Conservation (phyloP, 352 stramenopile genomes). For the Phytopythium delawarense region DNA sequence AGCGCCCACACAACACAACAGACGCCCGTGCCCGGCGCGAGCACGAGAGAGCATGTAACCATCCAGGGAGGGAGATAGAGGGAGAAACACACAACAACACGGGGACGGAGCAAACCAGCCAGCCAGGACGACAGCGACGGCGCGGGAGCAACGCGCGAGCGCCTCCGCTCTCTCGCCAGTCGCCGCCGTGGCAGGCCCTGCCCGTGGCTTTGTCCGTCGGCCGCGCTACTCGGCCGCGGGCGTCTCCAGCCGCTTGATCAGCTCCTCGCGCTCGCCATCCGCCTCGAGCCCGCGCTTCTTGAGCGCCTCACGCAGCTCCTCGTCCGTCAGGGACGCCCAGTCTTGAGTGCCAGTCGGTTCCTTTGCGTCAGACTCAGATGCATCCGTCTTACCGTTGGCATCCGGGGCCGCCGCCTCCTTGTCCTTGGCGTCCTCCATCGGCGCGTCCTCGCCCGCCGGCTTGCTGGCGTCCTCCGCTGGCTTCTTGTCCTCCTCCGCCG, state of each 20-base stretch:
- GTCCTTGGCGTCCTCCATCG: slow-evolving; percentile 10
- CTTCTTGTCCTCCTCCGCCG: neutral
- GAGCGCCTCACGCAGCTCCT: slow-evolving; percentile 18
- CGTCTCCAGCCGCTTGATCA: slow-evolving; percentile 7
- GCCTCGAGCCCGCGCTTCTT: slow-evolving; percentile 12
- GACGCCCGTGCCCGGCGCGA: slow-evolving; percentile 1
- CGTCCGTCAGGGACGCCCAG: slow-evolving; percentile 20
- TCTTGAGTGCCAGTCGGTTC: slow-evolving; percentile 12
- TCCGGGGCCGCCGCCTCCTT: slow-evolving; percentile 7
- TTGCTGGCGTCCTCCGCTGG: slow-evolving; percentile 6
- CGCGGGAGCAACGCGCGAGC: too few species aligned
- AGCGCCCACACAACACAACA: neutral
- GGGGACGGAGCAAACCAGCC: slow-evolving; percentile 5
- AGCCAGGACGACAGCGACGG: neutral
- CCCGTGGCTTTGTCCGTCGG: slow-evolving; percentile 7
- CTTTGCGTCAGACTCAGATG: slow-evolving; percentile 13
- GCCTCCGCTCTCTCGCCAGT: neutral
- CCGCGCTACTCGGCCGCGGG: slow-evolving; percentile 15
- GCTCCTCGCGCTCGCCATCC: slow-evolving; percentile 13
- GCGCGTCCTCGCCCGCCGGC: slow-evolving; percentile 6
- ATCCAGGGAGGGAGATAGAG: neutral
- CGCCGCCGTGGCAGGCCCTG: neutral
- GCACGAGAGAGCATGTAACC: slow-evolving; percentile 8
- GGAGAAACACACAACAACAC: slow-evolving; percentile 7
- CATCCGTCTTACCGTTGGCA: slow-evolving; percentile 18